Base-by-base conservation (phyloP, 139 green algal species). In the Spirogloea muscicola region DNA sequence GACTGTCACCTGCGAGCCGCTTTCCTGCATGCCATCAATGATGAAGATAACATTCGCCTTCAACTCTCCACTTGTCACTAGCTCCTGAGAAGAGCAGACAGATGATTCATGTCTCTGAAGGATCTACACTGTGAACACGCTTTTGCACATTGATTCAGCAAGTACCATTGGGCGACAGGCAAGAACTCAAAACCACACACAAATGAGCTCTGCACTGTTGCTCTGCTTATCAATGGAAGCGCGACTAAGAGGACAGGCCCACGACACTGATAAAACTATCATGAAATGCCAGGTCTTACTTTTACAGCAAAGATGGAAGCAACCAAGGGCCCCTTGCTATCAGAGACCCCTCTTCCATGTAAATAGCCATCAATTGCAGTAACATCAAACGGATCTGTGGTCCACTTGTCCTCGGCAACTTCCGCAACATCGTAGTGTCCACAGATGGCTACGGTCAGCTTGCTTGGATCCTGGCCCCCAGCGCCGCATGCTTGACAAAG, bases 261-360 rank as follows among this genome's bases (percentile, higher is more conserved):
- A n/a, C n/a, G n/a, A n/a, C n/a, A n/a, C n/a, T n/a, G n/a, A n/a
- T n/a, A n/a, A n/a, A n/a, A n/a, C n/a, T n/a, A n/a, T n/a, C n/a
- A n/a, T n/a, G n/a, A n/a, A 88, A 81, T 52, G 90, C 86, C 65
- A 93, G 65, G 72, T 96, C 81, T 80, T 95, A 73, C 91, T 70
- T 89, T 90, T 41, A 95, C 86, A 0, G 91, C 93, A 67, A 91
- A 96, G 7, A 97, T 83, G 67, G 96, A 94, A 1, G 89, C 92
- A 38, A 98, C 86, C 25, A 97, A 87, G 29, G 90, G 91, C 10
- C 87, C 92, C 86, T 98, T 98, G 88, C 96, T 96, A 83, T 96
- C 92, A 0, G 80, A 90, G 1, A 87, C 88, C 68, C 93, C 93
- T 6, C 93, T 78, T 3, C 89, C 93, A 66, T 95, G 94, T 5